These are phyloP conservation scores for Podospora fimiseda DNA, from an alignment of 495 filamentous ascomycete genomes.

Conservation along the genomic window DNA sequence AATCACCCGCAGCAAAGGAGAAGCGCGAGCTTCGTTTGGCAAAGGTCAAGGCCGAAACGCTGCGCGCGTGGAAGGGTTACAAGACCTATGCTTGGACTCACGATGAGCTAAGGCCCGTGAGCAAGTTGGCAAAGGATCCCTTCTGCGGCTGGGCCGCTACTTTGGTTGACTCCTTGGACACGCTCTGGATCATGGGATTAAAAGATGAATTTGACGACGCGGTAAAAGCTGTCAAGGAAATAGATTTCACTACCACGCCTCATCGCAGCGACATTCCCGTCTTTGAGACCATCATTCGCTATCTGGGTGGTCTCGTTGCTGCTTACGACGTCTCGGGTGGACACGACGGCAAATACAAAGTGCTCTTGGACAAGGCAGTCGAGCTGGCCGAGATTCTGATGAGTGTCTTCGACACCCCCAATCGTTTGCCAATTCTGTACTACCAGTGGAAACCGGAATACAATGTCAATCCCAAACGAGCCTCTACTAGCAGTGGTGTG, in stretches of 20 bases:
- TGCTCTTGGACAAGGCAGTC: conserved; percentile 77
- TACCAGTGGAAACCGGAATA: conserved; percentile 75
- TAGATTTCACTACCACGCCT: conserved; percentile 82
- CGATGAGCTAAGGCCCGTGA: conserved; percentile 75
- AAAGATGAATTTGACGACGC: conserved; percentile 87
- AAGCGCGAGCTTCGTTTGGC: conserved; percentile 57
- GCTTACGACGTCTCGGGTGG: conserved; percentile 77
- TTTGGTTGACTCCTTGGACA: conserved; percentile 87
- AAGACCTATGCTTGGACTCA: conserved; percentile 73
- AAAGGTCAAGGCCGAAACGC: conserved; percentile 70
- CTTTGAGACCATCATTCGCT: conserved; percentile 85
- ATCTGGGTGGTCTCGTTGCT: conserved; percentile 74
- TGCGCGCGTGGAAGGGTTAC: conserved; percentile 78
- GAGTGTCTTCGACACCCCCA: conserved; percentile 91
- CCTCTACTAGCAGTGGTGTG: conserved; percentile 55
- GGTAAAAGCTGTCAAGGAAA: conserved; percentile 63
- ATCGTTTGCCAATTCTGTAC: conserved; percentile 85
- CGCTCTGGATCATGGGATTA: conserved; percentile 93
- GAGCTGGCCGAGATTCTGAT: conserved; percentile 87
- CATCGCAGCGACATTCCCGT: conserved; percentile 57
- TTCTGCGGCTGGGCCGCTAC: conserved; percentile 96
- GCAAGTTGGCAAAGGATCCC: conserved; percentile 56
- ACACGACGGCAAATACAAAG: conserved; percentile 39
- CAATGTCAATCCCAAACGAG: conserved; percentile 59
- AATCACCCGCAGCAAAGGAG: conserved; percentile 53